Percentiles rank a stretch among this genome's conserved stretches.
Evolutionary conservation across 805 yeast species (phyloP).

Genomic region (Metschnikowia matae): DNA sequence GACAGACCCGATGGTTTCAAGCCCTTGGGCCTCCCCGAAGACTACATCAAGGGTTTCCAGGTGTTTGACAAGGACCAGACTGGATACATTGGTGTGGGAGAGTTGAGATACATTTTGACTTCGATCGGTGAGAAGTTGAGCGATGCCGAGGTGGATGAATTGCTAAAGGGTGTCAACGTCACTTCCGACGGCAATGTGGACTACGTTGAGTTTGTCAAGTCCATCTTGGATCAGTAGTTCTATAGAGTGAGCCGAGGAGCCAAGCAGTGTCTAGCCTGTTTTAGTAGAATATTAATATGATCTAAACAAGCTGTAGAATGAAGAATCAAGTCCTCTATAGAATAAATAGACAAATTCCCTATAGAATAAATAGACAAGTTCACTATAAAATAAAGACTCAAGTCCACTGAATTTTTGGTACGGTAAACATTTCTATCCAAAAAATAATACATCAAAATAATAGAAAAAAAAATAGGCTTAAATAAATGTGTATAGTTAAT

Average conservation of each 20-base stretch:
- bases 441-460: too few species aligned
- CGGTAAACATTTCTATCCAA: too few species aligned
- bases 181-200: slow-evolving; percentile 93
- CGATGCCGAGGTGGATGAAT: slow-evolving; percentile 91
- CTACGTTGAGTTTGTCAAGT: slow-evolving; percentile 90
- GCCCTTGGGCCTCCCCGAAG: slow-evolving; percentile 82
- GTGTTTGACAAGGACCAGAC: slow-evolving; percentile 95
- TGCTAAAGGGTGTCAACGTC: slow-evolving; percentile 90
- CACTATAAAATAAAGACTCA: too few species aligned
- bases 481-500: too few species aligned
- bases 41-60: slow-evolving; percentile 88
- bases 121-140: slow-evolving; percentile 92
- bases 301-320: neutral
- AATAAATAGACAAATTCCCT: too few species aligned
- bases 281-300: neutral
- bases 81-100: slow-evolving; percentile 97
- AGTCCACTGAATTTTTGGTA: too few species aligned
- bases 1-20: slow-evolving; percentile 87
- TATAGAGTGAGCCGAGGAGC: neutral
- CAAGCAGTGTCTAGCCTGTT: neutral
- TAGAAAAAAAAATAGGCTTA: too few species aligned
- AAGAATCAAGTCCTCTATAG: too few species aligned
- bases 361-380: too few species aligned
- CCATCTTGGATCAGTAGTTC: slow-evolving; percentile 76
- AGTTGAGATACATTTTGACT: slow-evolving; percentile 88